Base-by-base conservation (phyloP, 2,329 filamentous ascomycete species). In the Pseudofabraea citricarpa region DNA sequence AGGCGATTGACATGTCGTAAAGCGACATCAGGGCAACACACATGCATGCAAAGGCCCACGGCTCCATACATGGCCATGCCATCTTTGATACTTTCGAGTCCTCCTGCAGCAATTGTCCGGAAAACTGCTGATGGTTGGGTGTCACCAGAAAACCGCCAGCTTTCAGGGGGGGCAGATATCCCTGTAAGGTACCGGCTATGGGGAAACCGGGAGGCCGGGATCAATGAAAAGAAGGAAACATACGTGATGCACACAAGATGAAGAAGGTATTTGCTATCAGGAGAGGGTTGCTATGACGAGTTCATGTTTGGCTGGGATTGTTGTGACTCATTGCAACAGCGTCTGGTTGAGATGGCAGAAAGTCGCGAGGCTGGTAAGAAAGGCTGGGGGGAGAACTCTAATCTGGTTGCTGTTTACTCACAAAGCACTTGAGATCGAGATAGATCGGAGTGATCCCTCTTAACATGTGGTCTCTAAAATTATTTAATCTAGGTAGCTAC, bases 181-280 rank as follows among this genome's bases (percentile, higher is more conserved):
- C 19, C 35, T 37, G 35, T n/a, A 20, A 37, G 35, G 35, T 37
- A 37, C 35, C 10, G 19, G 16, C 10, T 22, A 22, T 24, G n/a
- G 10, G 35, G 19, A n/a, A 37, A 32, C 8, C 35, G 35, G 35
- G 35, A 37, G 20, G 35, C 35, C 35, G 19, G 35, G 35, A 37
- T 37, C 35, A 21, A 12, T 20, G 7, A n/a, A 37, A 22, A 37
- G 35, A n/a, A n/a, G n/a, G n/a, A n/a, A n/a, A n/a, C n/a, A n/a
- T n/a, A n/a, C n/a, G n/a, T n/a, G 24, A 13, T 32, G 29, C 9
- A n/a, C 13, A 12, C 29, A 32, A 8, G 3, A 7, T 5, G 5
- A 12, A 5, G 27, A 31, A 6, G 27, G 5, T 12, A 6, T 5
- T 12, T 6, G 27, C 12, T 31, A 16, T 31, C 13, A 16, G 27